phyloP scores from a whole-genome alignment of 2,329 filamentous ascomycete genomes.

The Ophiosphaerella narmari region DNA sequence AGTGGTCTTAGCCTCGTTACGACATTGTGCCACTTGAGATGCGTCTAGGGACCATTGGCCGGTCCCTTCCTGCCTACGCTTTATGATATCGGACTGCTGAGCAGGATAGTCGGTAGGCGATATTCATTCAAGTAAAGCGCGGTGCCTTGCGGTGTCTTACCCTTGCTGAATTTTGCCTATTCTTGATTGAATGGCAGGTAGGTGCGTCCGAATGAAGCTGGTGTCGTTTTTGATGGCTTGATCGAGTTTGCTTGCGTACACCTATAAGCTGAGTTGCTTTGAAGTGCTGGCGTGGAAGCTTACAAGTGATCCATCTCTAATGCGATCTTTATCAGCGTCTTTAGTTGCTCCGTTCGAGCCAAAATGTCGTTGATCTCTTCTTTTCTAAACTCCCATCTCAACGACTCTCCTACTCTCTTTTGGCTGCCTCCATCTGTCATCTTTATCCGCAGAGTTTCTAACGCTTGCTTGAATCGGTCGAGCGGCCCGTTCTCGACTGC shows the following conservation, averaged over 20 bases:
- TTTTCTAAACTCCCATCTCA: constrained; percentile 21
- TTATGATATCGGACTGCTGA: constrained; percentile 50
- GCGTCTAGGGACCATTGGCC: constrained; percentile 55
- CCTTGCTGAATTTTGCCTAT: constrained; percentile 5
- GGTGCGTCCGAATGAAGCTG: no score
- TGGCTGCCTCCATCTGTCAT: no score
- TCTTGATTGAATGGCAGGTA: no score
- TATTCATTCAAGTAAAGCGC: constrained; percentile 42
- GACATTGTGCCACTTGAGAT: constrained; percentile 11
- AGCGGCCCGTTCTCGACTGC: no score
- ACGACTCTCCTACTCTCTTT: no score
- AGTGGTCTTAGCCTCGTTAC: background rate
- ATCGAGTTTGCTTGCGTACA: constrained; percentile 14
- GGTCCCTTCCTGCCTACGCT: constrained; percentile 46
- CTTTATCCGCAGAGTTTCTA: no score
- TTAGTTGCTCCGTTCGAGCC: constrained; percentile 21
- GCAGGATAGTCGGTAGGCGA: constrained; percentile 41
- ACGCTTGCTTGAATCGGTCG: no score
- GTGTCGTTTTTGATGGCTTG: constrained; percentile 6
- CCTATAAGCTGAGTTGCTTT: background rate
- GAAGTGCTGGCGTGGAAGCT: constrained; percentile 5
- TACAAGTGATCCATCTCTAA: constrained; percentile 32
- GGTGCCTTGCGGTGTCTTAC: background rate
- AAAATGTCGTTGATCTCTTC: constrained; percentile 23
- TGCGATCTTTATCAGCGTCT: constrained; percentile 18